Base-by-base conservation (phyloP, 495 filamentous ascomycete species). In the Penicillium canescens region DNA sequence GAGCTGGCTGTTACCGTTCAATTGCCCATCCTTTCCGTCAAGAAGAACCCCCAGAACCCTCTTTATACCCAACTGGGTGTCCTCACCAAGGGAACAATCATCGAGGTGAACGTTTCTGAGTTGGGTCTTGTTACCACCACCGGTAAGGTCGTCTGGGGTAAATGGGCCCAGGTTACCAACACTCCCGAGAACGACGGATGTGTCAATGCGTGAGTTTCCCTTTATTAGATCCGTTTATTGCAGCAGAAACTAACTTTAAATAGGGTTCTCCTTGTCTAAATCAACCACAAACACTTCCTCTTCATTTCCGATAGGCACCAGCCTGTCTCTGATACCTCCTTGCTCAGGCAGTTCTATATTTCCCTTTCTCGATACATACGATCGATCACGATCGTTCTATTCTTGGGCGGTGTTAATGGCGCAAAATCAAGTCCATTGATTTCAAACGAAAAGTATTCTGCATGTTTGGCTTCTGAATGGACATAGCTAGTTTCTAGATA, bases 41-140 rank as follows among this genome's bases (percentile, higher is more conserved):
- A 98, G 81, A 98, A 99, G 86, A 98, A 97, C 76, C 94, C 94
- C 10, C 90, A 94, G 75, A 92, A 89, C 67, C 91, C 91, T 2
- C 83, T 97, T 69, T 98, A 91, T 70, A 98, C 95, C 4, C 93
- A 96, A 61, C 78, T 98, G 14, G 94, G 94, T 53, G 94, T 98
- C 6, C 66, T 98, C 59, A 96, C 91, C 26, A 94, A 92, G 75
- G 94, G 94, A 46, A 97, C 94, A 9, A 89, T 97, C 52, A 83
- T 96, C 59, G 94, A 98, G 74, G 92, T 97, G 59, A 98, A 99
- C 70, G 92, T 97, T 13, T 88, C 84, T 14, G 94, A 98, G 68
- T 72, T 99, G 48, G 94, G 94, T 46, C 78, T 98, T 64, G 92
- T 96, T 20, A 98, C 94, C 11, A 87, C 92, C 6, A 86, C 85